Evolutionary conservation across 176 grass and related monocot species (phyloP).

Genomic region (Hordeum vulgare): DNA sequence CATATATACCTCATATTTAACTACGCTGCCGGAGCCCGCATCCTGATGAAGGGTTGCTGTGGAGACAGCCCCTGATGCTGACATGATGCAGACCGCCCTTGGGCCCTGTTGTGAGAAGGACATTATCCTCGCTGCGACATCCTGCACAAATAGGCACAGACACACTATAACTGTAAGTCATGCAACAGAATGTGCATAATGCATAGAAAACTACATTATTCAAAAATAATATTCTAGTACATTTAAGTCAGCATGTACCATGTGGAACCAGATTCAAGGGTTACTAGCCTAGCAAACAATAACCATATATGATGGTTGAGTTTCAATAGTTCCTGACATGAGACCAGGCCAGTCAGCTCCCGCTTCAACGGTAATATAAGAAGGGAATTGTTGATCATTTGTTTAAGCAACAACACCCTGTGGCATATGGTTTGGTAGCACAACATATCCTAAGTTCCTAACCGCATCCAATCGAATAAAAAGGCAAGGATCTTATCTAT

Average conservation of each 20-base stretch:
- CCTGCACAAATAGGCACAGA: constrained; percentile 29
- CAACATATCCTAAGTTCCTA: neutral
- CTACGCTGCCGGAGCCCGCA: constrained; percentile 48
- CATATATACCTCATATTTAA: constrained; percentile 69
- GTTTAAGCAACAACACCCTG: neutral
- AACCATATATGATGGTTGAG: neutral
- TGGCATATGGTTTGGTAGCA: neutral
- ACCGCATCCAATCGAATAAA: neutral
- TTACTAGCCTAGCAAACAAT: no score
- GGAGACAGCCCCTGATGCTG: constrained; percentile 73
- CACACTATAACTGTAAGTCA: neutral
- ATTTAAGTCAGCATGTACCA: neutral
- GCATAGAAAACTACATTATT: neutral
- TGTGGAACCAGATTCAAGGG: neutral
- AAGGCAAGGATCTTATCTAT: neutral
- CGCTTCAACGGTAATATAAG: neutral
- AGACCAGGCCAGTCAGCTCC: neutral
- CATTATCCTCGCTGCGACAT: constrained; percentile 81
- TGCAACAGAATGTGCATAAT: neutral
- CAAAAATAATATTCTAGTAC: neutral
- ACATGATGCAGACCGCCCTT: constrained; percentile 80
- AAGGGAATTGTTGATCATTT: neutral
- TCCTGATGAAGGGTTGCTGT: constrained; percentile 70
- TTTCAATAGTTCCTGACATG: neutral
- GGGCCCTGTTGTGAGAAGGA: constrained; percentile 89